A percentile compares a stretch with the other conserved stretches of the same genome.
Evolutionary conservation across 2,329 filamentous ascomycete genomes (phyloP).

Genomic region (Cucurbitaria berberidis): DNA sequence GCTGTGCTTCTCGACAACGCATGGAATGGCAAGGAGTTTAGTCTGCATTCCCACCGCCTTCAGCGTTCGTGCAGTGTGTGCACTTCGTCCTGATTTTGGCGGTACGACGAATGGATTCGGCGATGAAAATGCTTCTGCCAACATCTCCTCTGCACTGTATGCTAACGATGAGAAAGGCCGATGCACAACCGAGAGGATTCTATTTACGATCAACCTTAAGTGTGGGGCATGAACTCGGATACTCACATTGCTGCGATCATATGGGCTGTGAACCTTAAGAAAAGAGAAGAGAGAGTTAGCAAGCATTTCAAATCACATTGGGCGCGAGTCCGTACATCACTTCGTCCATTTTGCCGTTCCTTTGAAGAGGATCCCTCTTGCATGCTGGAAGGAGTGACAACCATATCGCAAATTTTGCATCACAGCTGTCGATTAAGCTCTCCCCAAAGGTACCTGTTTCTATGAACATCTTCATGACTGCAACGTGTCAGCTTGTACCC

Average conservation of each 20-base stretch:
- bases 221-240: not conserved
- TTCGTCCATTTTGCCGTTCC: constrained; percentile 76
- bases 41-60: constrained; percentile 78
- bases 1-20: constrained; percentile 73
- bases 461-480: constrained; percentile 57
- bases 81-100: constrained; percentile 49
- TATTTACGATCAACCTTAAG: constrained; percentile 12
- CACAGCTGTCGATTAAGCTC: constrained; percentile 70
- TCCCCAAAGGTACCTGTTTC: constrained; percentile 29
- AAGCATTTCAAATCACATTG: not conserved
- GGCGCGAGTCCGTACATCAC: constrained; percentile 63
- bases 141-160: constrained; percentile 38
- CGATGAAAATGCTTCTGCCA: constrained; percentile 64
- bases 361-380: constrained; percentile 72
- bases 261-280: constrained; percentile 72
- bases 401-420: constrained; percentile 73
- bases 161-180: constrained; percentile 46
- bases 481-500: constrained; percentile 2
- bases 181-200: constrained; percentile 48
- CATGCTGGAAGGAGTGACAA: constrained; percentile 74
- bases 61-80: constrained; percentile 79
- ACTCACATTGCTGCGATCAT: constrained; percentile 67
- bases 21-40: constrained; percentile 74
- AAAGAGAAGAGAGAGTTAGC: not conserved
- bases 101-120: constrained; percentile 58